Evolutionary conservation across 2,329 filamentous ascomycete genomes (phyloP).

Genomic region (Coleophoma crateriformis): DNA sequence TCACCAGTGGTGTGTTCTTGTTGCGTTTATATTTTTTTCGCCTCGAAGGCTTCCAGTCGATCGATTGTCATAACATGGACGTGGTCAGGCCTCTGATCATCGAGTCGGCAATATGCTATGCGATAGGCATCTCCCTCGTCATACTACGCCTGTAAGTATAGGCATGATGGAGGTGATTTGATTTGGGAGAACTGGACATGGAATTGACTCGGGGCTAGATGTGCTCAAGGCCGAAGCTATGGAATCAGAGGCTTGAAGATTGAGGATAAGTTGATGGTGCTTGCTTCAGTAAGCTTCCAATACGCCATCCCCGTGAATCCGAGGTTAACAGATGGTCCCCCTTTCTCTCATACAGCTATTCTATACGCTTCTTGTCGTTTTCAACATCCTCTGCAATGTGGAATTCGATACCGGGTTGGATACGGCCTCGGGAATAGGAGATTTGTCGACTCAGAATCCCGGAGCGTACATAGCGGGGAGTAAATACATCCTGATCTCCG

Average conservation of each 20-base stretch:
- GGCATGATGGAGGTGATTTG: no score
- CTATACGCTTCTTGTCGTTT: background rate
- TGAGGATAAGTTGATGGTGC: background rate
- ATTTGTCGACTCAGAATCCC: background rate
- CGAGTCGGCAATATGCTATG: no score
- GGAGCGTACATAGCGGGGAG: background rate
- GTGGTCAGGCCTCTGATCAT: no score
- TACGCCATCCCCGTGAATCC: no score
- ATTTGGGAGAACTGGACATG: no score
- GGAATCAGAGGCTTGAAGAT: background rate
- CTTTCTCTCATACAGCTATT: background rate
- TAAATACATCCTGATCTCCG: background rate
- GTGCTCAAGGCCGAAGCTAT: background rate
- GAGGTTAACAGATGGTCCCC: no score
- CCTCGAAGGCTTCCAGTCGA: no score
- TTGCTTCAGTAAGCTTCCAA: background rate
- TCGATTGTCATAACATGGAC: no score
- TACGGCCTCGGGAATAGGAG: background rate
- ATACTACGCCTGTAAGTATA: no score
- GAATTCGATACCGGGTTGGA: background rate
- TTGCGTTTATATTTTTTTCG: no score
- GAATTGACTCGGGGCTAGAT: background rate
- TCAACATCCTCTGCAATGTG: background rate
- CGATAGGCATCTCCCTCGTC: no score
- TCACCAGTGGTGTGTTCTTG: no score